Base-by-base conservation (phyloP, 1,284 basidiomycete species). In the Apiotrichum mycotoxinovorans region DNA sequence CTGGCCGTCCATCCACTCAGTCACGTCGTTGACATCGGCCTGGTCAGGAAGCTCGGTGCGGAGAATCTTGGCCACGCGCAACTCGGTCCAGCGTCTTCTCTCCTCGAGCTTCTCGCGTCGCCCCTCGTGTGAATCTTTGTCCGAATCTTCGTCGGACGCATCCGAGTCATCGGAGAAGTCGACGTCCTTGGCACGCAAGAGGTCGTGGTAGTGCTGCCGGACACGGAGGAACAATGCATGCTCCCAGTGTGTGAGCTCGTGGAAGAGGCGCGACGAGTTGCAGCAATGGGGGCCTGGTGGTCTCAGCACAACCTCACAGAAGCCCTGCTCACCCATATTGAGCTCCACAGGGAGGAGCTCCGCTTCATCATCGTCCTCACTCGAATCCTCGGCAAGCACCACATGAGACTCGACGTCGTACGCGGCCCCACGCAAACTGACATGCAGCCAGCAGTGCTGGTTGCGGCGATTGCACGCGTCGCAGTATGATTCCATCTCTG, bases 241-340 rank as follows among this genome's bases (percentile, higher is more conserved):
- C 26, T 56, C 54, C 54, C 54, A 56, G 48, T 56, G 54, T 3
- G 48, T 45, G 12, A 56, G 48, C 12, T 15, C 10, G 42, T 56
- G 54, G 48, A 35, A 56, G 2, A 50, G 54, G 3, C 35, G 30
- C 14, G 54, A 33, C 9, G 30, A 33, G 14, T 18, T 23, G 2
- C 43, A 34, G 40, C 40, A 42, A 20, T 42, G 40, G 7, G 40
- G 40, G 40, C 40, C 40, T 42, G 40, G n/a, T n/a, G n/a, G 40
- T 23, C 3, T 22, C 40, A 42, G 40, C 22, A 22, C 46, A 12
- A 11, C 23, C 23, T 11, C 33, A 2, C 20, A 37, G 15, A 12
- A 2, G 1, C 3, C 25, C 11, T 37, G 17, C 2, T 44, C 40
- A 15, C 30, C 35, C 9, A 35, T 41, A 23, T 30, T 30, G 30